Evolutionary conservation across 306 rosid species (phyloP).

Genomic region (Castanea mollissima): DNA sequence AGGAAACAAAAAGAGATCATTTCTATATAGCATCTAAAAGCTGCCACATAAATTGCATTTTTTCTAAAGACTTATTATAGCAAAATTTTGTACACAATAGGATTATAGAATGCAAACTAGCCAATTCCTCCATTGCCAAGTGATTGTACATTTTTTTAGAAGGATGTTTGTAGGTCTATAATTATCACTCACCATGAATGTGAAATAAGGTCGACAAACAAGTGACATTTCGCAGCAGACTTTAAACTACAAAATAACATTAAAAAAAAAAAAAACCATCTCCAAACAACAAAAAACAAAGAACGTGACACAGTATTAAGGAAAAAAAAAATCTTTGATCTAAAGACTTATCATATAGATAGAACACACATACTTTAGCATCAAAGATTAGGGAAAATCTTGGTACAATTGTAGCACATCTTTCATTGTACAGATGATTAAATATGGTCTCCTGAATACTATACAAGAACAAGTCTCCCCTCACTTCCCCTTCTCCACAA

Average conservation of each 20-base stretch:
- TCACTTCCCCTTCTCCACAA: not conserved
- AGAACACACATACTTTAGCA: not conserved
- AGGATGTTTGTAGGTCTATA: not conserved
- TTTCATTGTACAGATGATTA: not conserved
- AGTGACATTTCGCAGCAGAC: not conserved
- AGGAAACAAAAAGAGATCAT: not conserved
- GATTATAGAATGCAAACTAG: not conserved
- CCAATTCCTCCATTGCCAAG: not conserved
- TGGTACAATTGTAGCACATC: not conserved
- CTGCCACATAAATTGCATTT: not conserved
- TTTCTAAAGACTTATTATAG: not conserved
- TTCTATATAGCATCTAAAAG: not conserved
- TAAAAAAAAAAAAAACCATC: not conserved
- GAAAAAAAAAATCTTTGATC: not conserved
- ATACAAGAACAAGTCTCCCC: not conserved
- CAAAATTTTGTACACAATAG: not conserved
- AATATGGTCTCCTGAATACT: not conserved
- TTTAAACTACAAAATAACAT: not conserved
- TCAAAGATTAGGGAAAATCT: not conserved
- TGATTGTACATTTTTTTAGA: not conserved
- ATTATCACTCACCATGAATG: not conserved
- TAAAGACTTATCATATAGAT: not conserved
- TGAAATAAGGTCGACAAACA: not conserved
- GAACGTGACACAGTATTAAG: not conserved
- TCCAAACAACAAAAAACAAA: not conserved